Conservation (phyloP, 192 early-diverging fungal species). For the Umbelopsis sp. region DNA sequence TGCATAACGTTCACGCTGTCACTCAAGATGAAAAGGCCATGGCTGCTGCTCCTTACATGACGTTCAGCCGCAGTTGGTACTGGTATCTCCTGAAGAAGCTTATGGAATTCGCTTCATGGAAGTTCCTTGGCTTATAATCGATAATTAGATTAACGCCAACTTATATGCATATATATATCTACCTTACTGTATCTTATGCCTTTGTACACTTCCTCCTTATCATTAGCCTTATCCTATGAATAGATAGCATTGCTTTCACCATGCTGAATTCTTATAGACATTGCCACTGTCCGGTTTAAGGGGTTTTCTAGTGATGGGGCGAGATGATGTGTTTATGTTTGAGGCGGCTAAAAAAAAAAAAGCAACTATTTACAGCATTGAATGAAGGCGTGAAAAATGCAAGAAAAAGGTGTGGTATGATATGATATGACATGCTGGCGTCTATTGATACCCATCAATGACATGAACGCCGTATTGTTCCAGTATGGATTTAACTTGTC, state of each 20-base stretch:
- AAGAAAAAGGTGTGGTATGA: neutral
- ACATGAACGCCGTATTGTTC: constrained; percentile 23
- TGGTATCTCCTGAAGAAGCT: constrained; percentile 20
- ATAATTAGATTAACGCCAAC: neutral
- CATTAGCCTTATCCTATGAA: no score
- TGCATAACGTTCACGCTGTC: constrained; percentile 18
- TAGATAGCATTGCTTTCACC: no score
- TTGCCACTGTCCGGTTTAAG: no score
- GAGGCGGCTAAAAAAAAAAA: no score
- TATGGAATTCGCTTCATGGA: constrained; percentile 19
- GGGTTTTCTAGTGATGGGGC: no score
- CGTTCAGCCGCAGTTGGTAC: constrained; percentile 14
- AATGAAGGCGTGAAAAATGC: neutral
- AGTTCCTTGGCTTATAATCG: constrained; percentile 25
- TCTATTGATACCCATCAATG: constrained; percentile 11
- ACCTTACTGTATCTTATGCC: no score
- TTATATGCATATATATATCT: no score
- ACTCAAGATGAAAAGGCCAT: neutral
- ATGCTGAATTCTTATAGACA: no score
- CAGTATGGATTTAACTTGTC: neutral
- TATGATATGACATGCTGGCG: neutral
- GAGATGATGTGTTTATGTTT: no score
- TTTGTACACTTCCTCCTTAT: no score
- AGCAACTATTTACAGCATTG: neutral
- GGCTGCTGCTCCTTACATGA: neutral